Evolutionary conservation across 257 asterid species (phyloP), one percentile per base, ranked within the genome.

Genomic region (Solanum neorickii): DNA sequence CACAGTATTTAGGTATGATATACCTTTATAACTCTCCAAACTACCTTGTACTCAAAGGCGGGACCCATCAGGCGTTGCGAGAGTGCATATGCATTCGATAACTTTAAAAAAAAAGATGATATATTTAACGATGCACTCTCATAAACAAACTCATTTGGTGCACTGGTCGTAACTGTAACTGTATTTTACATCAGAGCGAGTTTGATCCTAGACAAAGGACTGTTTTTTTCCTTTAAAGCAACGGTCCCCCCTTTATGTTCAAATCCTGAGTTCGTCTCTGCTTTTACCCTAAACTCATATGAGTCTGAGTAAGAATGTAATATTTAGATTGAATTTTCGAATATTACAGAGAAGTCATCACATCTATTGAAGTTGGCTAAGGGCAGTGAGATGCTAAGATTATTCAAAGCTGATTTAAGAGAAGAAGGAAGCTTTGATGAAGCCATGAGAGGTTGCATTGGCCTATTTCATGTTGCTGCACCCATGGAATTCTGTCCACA

Each of bases 391-490:
- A 90, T 90, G 73, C 73, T 96, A 88, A 91, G 92, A 83, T 86
- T 95, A 42, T 95, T 94, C 91, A 91, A 60, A 90, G 94, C 98
- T 52, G 96, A 96, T 93, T 89, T 96, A 78, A 89, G 75, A 11
- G 94, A 94, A 90, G 98, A 96, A 87, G 98, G 98, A 66, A 96
- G 98, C 88, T 96, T 93, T 20, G 98, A 96, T 27, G 97, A 94
- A 84, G 98, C 98, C 8, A 89, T 95, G 39, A 89, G 86, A 91
- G 95, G 96, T 52, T 95, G 99, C 88, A 87, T 86, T 80, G 98
- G 99, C 35, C 93, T 96, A 41, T 95, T 94, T 77, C 99, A 94
- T 87, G 98, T 95, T 77, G 98, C 98, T 70, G 98, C 98, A 49
- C 92, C 96, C 29, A 96, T 96, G 99, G 95, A 96, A 88, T 91